phyloP scores from a whole-genome alignment of 1,284 basidiomycete genomes.

The Malassezia equina region DNA sequence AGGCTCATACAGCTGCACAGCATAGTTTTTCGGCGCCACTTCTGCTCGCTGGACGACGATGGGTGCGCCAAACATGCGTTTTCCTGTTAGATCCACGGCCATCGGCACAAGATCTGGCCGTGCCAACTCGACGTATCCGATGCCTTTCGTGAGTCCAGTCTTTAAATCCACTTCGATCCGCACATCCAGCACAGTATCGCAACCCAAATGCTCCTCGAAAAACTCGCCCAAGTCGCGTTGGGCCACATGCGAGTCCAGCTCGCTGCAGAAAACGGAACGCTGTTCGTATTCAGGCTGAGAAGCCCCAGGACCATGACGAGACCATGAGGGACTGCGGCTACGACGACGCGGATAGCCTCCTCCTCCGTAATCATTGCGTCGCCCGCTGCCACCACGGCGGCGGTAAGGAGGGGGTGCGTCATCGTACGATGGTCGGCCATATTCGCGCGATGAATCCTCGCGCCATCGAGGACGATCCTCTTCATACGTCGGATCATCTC shows the following conservation, averaged over 20 bases:
- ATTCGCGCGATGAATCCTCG: neutral
- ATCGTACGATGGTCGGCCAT: neutral
- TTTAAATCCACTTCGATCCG: slow-evolving; percentile 87
- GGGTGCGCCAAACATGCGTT: slow-evolving; percentile 91
- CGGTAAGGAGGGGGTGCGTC: neutral
- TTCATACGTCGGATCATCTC: slow-evolving; percentile 6
- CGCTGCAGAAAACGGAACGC: slow-evolving; percentile 94
- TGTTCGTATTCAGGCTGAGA: slow-evolving; percentile 57
- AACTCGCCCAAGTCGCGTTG: slow-evolving; percentile 93
- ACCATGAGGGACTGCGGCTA: slow-evolving; percentile 8
- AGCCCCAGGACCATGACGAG: neutral
- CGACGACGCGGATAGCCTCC: neutral
- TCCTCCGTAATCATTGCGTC: neutral
- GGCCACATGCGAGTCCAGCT: slow-evolving; percentile 86
- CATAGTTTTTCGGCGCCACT: slow-evolving; percentile 57
- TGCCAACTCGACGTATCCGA: slow-evolving; percentile 94
- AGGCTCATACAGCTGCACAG: slow-evolving; percentile 53
- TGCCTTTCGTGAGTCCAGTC: slow-evolving; percentile 84
- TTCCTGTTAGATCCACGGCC: slow-evolving; percentile 78
- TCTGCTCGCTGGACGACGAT: slow-evolving; percentile 93
- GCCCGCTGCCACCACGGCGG: neutral
- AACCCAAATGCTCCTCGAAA: slow-evolving; percentile 91
- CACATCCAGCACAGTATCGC: slow-evolving; percentile 78
- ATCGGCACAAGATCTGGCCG: slow-evolving; percentile 78
- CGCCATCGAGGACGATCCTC: slow-evolving; percentile 17